Conservation (phyloP, 176 grass and related monocot species). For the Aegilops tauschii region DNA sequence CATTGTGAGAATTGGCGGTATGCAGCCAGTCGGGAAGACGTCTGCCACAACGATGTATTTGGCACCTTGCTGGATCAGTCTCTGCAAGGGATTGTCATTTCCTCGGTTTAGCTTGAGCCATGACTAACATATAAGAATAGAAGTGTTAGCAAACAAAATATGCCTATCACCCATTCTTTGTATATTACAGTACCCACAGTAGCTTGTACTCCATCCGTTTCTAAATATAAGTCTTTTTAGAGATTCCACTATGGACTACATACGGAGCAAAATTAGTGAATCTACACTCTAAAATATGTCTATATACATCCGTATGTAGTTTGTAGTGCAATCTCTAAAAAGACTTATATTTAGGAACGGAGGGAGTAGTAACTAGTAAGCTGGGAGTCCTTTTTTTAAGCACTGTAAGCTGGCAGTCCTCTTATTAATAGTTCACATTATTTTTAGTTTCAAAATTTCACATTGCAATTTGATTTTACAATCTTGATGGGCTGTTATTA, state of each 20-base stretch:
- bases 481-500: background rate
- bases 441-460: background rate
- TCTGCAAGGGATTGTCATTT: background rate
- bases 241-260: too few species aligned
- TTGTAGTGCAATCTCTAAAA: too few species aligned
- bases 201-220: background rate
- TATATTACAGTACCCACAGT: too few species aligned
- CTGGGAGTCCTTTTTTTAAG: too few species aligned
- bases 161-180: background rate
- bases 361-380: background rate
- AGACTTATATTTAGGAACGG: too few species aligned
- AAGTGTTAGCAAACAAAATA: background rate
- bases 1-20: background rate
- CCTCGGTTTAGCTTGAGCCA: background rate
- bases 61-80: constrained; percentile 35
- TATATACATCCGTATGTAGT: too few species aligned
- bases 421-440: background rate
- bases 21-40: constrained; percentile 28
- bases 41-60: constrained; percentile 32
- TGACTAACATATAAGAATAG: background rate
- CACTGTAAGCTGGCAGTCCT: background rate
- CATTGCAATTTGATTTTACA: background rate
- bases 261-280: too few species aligned
- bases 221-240: too few species aligned
- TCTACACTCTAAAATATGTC: too few species aligned